A percentile compares a stretch with the other conserved stretches of the same genome.
These are phyloP conservation scores for Galeopsis tetrahit DNA, from an alignment of 257 asterid species.

Conservation along the genomic window DNA sequence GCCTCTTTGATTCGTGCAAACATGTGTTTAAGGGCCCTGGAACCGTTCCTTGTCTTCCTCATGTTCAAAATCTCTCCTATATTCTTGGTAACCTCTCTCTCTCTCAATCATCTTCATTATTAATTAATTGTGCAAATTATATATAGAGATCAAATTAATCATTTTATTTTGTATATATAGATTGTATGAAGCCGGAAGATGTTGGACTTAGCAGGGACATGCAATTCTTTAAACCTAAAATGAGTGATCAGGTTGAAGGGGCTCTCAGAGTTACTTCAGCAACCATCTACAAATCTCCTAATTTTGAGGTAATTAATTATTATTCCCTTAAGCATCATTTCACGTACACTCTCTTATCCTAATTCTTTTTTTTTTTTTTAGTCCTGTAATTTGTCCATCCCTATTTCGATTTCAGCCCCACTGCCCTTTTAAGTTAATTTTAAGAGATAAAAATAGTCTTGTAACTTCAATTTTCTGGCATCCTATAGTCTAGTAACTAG, in stretches of 20 bases:
- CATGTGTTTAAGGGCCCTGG: slow-evolving; percentile 64
- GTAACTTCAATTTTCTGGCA: too few relatives aligned
- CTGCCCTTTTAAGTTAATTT: too few relatives aligned
- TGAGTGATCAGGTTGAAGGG: slow-evolving; percentile 43
- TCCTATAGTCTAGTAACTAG: too few relatives aligned
- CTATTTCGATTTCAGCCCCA: too few relatives aligned
- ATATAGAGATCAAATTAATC: too few relatives aligned
- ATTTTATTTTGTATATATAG: slow-evolving; percentile 30
- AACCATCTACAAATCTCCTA: slow-evolving; percentile 57
- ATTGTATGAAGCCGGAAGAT: slow-evolving; percentile 70
- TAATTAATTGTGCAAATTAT: too few relatives aligned
- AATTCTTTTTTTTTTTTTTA: too few relatives aligned
- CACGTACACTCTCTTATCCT: background rate
- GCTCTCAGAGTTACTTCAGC: slow-evolving; percentile 66
- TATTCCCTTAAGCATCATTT: background rate
- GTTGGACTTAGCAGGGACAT: slow-evolving; percentile 66
- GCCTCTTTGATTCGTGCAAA: slow-evolving; percentile 52
- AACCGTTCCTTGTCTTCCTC: slow-evolving; percentile 48
- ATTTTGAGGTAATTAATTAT: slow-evolving; percentile 62
- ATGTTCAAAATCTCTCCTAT: slow-evolving; percentile 51
- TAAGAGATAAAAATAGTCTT: too few relatives aligned
- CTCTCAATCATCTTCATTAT: too few relatives aligned
- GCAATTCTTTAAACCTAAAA: slow-evolving; percentile 65
- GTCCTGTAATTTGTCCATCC: too few relatives aligned
- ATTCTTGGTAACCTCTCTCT: slow-evolving; percentile 54